Evolutionary conservation across 495 filamentous ascomycete genomes (phyloP).

Genomic region (Hypoxylon intermedium): DNA sequence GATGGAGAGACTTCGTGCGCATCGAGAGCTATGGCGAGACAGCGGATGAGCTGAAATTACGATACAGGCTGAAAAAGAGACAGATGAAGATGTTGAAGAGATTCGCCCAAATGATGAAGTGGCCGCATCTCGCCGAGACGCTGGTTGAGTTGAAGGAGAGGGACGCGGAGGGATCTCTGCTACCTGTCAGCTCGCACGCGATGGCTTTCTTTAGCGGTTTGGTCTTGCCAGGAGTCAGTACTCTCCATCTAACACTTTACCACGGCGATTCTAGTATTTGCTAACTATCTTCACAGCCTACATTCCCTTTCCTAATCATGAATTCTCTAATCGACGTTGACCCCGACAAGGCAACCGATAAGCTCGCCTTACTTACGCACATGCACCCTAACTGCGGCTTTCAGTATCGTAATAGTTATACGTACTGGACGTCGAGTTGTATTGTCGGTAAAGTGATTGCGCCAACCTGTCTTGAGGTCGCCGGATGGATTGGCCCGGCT

Average conservation of each 20-base stretch:
- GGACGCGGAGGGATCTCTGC: conserved; percentile 60
- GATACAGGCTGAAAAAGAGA: conserved; percentile 62
- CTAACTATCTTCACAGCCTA: conserved; percentile 45
- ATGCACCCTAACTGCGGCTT: conserved; percentile 70
- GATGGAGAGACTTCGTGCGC: conserved; percentile 71
- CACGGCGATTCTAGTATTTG: not conserved
- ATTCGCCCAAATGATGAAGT: conserved; percentile 74
- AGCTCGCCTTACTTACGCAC: conserved; percentile 67
- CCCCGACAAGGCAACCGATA: conserved; percentile 61
- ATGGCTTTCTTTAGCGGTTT: conserved; percentile 77
- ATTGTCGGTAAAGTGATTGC: conserved; percentile 81
- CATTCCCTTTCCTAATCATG: conserved; percentile 75
- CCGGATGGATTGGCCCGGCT: conserved; percentile 74
- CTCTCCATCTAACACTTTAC: not conserved
- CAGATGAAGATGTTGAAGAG: conserved; percentile 69
- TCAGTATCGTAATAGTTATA: conserved; percentile 70
- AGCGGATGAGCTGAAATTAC: conserved; percentile 58
- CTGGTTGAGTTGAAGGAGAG: conserved; percentile 63
- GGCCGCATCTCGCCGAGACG: conserved; percentile 72
- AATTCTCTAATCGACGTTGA: conserved; percentile 76
- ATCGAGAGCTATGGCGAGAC: conserved; percentile 58
- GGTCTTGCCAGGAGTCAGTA: conserved; percentile 66
- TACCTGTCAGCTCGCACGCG: conserved; percentile 67
- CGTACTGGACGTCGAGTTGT: conserved; percentile 72
- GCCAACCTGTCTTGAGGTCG: conserved; percentile 72